phyloP scores from a whole-genome alignment of 2,329 filamentous ascomycete genomes.

The Colletotrichum nymphaeae region DNA sequence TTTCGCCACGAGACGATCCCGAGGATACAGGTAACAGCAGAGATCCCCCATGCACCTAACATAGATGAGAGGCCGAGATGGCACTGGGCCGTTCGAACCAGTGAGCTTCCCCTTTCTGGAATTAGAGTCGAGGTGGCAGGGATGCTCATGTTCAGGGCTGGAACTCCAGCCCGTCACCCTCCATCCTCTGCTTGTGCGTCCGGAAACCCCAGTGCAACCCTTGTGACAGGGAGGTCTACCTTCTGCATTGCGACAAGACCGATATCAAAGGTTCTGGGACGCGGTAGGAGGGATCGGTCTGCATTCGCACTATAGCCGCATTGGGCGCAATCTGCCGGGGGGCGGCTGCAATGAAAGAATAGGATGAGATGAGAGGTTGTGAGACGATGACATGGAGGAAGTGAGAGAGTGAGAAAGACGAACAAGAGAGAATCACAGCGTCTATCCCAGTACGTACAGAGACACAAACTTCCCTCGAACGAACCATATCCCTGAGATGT shows the following conservation, averaged over 20 bases:
- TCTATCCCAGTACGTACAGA: background rate
- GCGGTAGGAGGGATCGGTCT: conserved; percentile 1
- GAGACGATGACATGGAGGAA: background rate
- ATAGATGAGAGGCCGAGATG: conserved; percentile 1
- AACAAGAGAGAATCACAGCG: background rate
- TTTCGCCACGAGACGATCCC: conserved; percentile 30
- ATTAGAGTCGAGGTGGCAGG: conserved; percentile 18
- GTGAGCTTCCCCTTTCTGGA: background rate
- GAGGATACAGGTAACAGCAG: background rate
- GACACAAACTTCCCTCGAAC: background rate
- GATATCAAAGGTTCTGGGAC: conserved; percentile 30
- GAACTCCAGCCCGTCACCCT: conserved; percentile 10
- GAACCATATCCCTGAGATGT: background rate
- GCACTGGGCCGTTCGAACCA: background rate
- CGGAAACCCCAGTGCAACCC: conserved; percentile 20
- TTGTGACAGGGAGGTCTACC: conserved; percentile 11
- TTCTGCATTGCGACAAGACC: conserved; percentile 34
- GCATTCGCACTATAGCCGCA: background rate
- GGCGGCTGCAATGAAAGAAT: background rate
- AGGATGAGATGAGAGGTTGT: background rate
- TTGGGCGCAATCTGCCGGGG: conserved; percentile 5
- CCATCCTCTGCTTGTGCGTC: conserved; percentile 6
- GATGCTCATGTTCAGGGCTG: conserved; percentile 25
- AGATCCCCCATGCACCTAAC: background rate
- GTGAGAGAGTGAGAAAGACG: background rate